Base-by-base conservation (phyloP, 257 asterid species). In the Galeopsis tetrahit region DNA sequence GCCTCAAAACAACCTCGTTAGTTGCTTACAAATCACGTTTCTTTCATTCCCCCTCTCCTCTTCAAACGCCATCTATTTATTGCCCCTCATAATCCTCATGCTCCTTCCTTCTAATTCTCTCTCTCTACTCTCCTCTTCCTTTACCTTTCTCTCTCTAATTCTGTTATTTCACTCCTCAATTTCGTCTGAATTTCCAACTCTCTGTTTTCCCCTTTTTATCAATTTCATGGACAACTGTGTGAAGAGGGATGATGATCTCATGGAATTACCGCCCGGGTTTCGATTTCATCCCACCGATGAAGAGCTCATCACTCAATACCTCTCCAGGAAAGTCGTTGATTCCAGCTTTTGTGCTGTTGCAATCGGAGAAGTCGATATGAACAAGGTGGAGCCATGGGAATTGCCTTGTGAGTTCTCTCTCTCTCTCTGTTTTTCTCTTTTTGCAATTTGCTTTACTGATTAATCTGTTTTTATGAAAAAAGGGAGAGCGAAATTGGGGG, bases 281-380 rank as follows among this genome's bases (percentile, higher is more conserved):
- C 85, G 96, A 69, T 93, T 92, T n/a, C 96, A 92, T 35, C 98
- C 98, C 1, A 90, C 91, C 0, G 97, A 93, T 57, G 97, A 93
- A 75, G 97, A 93, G 39, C 83, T 93, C 6, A 93, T 90, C 68
- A 93, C 90, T 81, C 89, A 89, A 56, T 90, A 90, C 9, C 74
- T 93, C 31, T 65, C 80, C 1, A 84, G 78, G 36, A 90, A 93
- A 44, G 92, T 79, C 34, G 17, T 68, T 8, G 95, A 93, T 49
- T n/a, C 44, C 60, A 46, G 46, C 3, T 87, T 89, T 13, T 61
- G 70, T 17, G 75, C 89, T 11, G 53, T 75, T 8, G 95, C 93
- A 28, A 85, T 93, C 62, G 96, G 90, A 0, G 97, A 90, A 42
- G 97, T 87, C 2, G 96, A 93, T 72, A 87, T 93, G 82, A 93